Evolutionary conservation across 805 yeast genomes (phyloP).

Genomic region (Starmerella roubikii): DNA sequence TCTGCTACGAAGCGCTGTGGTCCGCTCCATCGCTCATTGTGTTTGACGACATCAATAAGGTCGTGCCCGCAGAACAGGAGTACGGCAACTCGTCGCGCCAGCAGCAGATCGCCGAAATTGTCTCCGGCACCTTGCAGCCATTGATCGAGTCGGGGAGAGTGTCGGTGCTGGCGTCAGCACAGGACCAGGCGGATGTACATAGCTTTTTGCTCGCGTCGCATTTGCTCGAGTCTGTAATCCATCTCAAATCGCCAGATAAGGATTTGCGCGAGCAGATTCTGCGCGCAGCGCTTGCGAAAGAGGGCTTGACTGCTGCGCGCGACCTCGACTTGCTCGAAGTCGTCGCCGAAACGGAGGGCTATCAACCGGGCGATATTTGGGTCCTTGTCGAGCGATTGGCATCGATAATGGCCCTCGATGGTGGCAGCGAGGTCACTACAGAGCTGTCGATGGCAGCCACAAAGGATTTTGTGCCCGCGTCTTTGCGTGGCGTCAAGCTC

Average conservation of each 20-base stretch:
- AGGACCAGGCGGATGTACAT: constrained; percentile 53
- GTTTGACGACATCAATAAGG: constrained; percentile 63
- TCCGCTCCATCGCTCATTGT: constrained; percentile 61
- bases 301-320: constrained; percentile 27
- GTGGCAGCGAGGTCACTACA: constrained; percentile 8
- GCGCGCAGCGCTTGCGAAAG: constrained; percentile 29
- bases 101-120: constrained; percentile 49
- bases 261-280: constrained; percentile 40
- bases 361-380: constrained; percentile 68
- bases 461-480: constrained; percentile 63
- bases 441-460: constrained; percentile 42
- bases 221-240: constrained; percentile 48
- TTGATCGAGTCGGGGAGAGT: constrained; percentile 33
- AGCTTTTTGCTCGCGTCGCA: constrained; percentile 50
- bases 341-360: constrained; percentile 70
- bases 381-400: constrained; percentile 49
- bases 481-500: constrained; percentile 72
- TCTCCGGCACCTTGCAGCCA: constrained; percentile 36
- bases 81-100: constrained; percentile 44
- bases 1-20: constrained; percentile 51
- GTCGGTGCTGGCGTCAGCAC: constrained; percentile 48
- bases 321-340: constrained; percentile 30
- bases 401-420: constrained; percentile 10
- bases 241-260: constrained; percentile 57
- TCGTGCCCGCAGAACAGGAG: constrained; percentile 53